Evolutionary conservation across 169 alveolate species (phyloP).

Genomic region (Plasmodium falciparum): DNA sequence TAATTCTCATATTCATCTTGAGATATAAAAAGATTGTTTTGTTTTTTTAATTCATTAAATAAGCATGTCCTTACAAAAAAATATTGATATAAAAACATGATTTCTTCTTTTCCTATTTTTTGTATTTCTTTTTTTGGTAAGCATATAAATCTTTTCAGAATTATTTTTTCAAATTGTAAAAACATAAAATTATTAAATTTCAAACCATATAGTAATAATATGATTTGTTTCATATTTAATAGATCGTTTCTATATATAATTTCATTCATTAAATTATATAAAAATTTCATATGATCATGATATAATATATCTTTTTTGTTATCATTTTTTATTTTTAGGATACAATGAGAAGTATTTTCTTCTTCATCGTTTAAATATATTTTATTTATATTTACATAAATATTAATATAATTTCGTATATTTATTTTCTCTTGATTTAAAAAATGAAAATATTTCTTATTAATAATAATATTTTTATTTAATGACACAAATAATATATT

Average conservation of each 20-base stretch:
- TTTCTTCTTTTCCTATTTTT: constrained; percentile 20
- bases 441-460: constrained; percentile 41
- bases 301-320: no score
- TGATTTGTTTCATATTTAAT: constrained; percentile 36
- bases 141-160: constrained; percentile 50
- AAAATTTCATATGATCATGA: constrained; percentile 16
- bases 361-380: not conserved
- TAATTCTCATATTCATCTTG: constrained; percentile 17
- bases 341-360: not conserved
- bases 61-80: constrained; percentile 64
- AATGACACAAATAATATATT: constrained; percentile 44
- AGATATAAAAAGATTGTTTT: not conserved
- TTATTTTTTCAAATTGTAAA: constrained; percentile 45
- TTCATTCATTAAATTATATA: constrained; percentile 45
- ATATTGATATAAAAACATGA: constrained; percentile 53
- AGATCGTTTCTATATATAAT: constrained; percentile 64
- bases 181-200: constrained; percentile 14
- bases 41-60: constrained; percentile 33
- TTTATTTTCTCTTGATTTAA: constrained; percentile 29
- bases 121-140: constrained; percentile 9
- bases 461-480: constrained; percentile 19
- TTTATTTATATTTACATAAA: constrained; percentile 23
- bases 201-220: constrained; percentile 20
- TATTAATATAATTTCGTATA: constrained; percentile 33
- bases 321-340: not conserved